Base-by-base conservation (phyloP, 345 rosid genomes). In the Populus pruinosa region DNA sequence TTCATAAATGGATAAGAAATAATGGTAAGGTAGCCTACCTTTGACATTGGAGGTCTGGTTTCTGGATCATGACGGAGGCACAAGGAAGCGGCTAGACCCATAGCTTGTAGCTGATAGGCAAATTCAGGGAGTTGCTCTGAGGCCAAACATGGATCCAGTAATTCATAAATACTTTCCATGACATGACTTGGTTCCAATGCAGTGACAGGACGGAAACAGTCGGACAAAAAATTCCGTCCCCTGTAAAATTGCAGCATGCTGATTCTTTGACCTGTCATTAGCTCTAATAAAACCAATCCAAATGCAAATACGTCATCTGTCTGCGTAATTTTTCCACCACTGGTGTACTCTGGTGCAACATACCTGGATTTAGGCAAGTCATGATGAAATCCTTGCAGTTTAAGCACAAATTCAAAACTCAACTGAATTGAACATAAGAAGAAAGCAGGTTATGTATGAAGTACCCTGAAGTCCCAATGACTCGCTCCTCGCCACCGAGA, bases 291-390 rank as follows among this genome's bases (percentile, higher is more conserved):
- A 44, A 90, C 86, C 76, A 90, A 85, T 67, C 96, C 96, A 77
- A 88, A 91, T 49, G 96, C 92, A 77, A 88, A 91, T 0, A 86
- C 90, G 76, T 91, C 93, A 20, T 86, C 88, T 74, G 83, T 85
- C 67, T 85, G 82, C 0, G 90, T 87, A 66, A 83, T 81, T 73
- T 76, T 84, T 76, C 92, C 88, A 68, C 85, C 87, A 61, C 86
- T 79, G 39, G 80, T 66, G 68, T 86, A 91, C 75, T 90, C 96
- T 20, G 96, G 91, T 31, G 93, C 93, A 63, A 88, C 89, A 75
- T 82, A 90, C 75, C 95, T 91, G 86, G 27, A 74, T 71, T 74
- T 36, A 73, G 68, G 72, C 75, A 82, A 69, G 39, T 72, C 63
- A n/a, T 29, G 2, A 77, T 12, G 20, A 55, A 33, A 31, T 2